Evolutionary conservation across 2,329 filamentous ascomycete species (phyloP), one percentile per base, ranked within the genome.

Genomic region (Cucurbitaria berberidis): DNA sequence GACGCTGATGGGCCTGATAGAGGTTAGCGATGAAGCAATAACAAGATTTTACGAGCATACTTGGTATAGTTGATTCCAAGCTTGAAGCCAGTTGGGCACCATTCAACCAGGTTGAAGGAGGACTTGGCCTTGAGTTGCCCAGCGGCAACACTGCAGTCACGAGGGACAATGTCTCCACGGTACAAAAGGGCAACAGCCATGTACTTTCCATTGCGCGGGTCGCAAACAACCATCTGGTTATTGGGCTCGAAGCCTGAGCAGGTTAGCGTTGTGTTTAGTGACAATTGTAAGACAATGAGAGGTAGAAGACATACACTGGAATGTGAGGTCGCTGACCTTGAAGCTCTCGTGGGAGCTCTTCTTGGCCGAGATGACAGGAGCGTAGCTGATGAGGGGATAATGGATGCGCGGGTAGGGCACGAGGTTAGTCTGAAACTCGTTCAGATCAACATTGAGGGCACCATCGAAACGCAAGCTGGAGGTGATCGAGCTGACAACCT

Each of bases 341-440:
- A 93, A 93, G 81, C 89, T 91, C 81, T 95, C 90, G 73, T 95
- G 90, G 42, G 87, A 85, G 76, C 89, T 91, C 84, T 90, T 90
- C 80, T 84, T 82, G 53, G 86, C 85, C 19, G 86, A 89, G 60
- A 89, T 82, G 64, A 90, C 87, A 27, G 87, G 87, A 10, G 87
- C 86, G 71, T 89, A 89, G 79, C 84, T 87, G 78, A 89, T 88
- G 41, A 89, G 78, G 46, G 87, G 87, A 76, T 89, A 90, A 80
- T 89, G 87, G 63, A 90, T 89, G 74, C 87, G 86, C 30, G 87
- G 87, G 76, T 88, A 89, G 22, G 87, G 87, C 47, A 89, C 87
- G 77, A 90, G 73, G 80, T 89, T 89, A 74, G 87, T 89, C 82
- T 89, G 87, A 82, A 90, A 89, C 78, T 89, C 87, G 82, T 89